Conservation (phyloP, 2,329 filamentous ascomycete species). For the Magnaporthiopsis poae region DNA sequence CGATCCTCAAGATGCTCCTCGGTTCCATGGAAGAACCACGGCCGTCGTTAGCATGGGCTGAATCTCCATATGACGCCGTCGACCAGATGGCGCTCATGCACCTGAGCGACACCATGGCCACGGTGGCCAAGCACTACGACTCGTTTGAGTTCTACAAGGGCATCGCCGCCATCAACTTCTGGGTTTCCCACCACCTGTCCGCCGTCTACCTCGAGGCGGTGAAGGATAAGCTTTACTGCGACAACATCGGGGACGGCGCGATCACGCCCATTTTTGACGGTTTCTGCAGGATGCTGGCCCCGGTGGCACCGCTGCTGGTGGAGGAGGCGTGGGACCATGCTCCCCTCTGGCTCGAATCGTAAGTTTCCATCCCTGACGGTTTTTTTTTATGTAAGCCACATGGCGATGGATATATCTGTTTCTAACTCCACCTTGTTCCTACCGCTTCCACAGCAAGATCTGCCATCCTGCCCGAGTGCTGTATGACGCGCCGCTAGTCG, state of each 20-base stretch:
- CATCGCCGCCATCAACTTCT: conserved; percentile 63
- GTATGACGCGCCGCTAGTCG: conserved; percentile 34
- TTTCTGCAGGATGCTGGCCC: conserved; percentile 67
- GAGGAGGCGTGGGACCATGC: conserved; percentile 80
- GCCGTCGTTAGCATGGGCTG: too few species aligned
- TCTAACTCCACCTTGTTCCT: neutral
- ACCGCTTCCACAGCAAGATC: conserved; percentile 16
- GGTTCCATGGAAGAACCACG: conserved; percentile 47
- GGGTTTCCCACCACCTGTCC: conserved; percentile 73
- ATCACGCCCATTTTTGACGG: conserved; percentile 60
- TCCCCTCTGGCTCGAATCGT: conserved; percentile 50
- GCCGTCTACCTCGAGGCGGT: conserved; percentile 88
- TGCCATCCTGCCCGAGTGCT: conserved; percentile 37
- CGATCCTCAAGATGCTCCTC: conserved; percentile 81
- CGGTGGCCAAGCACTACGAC: conserved; percentile 56
- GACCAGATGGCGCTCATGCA: conserved; percentile 73
- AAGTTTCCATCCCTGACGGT: neutral
- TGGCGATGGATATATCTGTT: too few species aligned
- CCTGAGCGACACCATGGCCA: conserved; percentile 53
- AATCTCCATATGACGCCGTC: conserved; percentile 24
- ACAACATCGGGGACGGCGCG: conserved; percentile 45
- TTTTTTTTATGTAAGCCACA: too few species aligned
- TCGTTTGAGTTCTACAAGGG: conserved; percentile 77
- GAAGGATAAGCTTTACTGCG: conserved; percentile 88
- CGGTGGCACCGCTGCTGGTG: conserved; percentile 72